Evolutionary conservation across 208 protist species (phyloP), one percentile per base, ranked within the genome.

Genomic region (Trypanosoma melophagium): DNA sequence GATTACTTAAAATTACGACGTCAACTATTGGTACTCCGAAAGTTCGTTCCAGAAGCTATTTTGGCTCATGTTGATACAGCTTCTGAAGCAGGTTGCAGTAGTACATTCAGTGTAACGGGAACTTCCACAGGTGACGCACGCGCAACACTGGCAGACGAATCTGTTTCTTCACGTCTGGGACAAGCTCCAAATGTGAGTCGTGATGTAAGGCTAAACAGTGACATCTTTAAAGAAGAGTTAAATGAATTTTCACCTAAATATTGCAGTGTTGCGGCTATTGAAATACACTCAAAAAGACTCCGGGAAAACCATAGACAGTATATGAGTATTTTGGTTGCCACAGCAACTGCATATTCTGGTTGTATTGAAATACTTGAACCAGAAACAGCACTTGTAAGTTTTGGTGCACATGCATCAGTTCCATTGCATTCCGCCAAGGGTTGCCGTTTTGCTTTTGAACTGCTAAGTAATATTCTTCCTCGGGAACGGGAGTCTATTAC

Each of bases 331-430:
- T 38, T 74, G 24, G 19, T 67, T 53, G 41, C 58, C 12, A 61
- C 51, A 24, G 69, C 69, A 25, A 45, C 69, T 13, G 60, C 66
- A 47, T 53, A 67, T 40, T 51, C 40, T 47, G 84, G 87, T 52
- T 86, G 76, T 56, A 66, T 90, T 59, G 84, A 93, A 64, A 53
- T 72, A 40, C 52, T 90, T 31, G 77, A 74, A 40, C 78, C 77
- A 47, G 80, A 80, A 42, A 75, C 72, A 54, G 68, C 77, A 38
- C 60, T 90, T 41, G 74, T 90, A n/a, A 89, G 78, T 53, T 90
- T 93, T 31, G 84, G 84, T 47, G 84, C 84, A 0, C 84, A 93
- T 68, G 64, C 77, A 22, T 57, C 74, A 50, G 62, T 90, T 62
- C 76, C 82, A 25, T 71, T 89, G 42, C 80, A 89, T 50, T 73